Evolutionary conservation across 306 rosid species (phyloP), one percentile per base, ranked within the genome.

Genomic region (Argentina anserina): DNA sequence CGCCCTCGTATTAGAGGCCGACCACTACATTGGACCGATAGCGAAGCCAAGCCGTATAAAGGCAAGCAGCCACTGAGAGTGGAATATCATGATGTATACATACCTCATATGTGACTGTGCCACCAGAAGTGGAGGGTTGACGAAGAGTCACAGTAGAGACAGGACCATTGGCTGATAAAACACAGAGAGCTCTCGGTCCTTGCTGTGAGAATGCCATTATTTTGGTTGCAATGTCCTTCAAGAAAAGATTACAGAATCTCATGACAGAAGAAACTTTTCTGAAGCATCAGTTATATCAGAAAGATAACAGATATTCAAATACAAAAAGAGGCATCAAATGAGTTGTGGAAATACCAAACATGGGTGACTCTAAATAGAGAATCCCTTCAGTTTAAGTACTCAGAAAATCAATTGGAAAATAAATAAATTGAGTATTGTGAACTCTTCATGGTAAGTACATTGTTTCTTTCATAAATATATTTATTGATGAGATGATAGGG

Each of bases 161-260:
- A 42, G 90, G 89, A 46, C 99, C 99, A 70, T 69, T 90, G 71
- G 97, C 99, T 56, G 99, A 87, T 88, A 95, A 79, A 77, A 95
- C 40, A 71, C 96, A 92, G 72, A 95, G 67, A 34, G 92, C 92
- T 81, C 97, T 83, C 20, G 93, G 93, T 39, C 96, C 92, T 79
- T 88, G 96, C 83, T 95, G 97, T n/a, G 97, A 87, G 82, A 92
- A 95, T 20, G 97, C 75, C 97, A 88, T 81, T 64, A 95, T 88
- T 79, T 88, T 95, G 43, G 93, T 81, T 50, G 88, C 97, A 61
- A 95, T 76, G 74, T 95, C 99, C 99, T 95, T 70, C 68, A 84
- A 31, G 13, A 43, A 78, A 77, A 56, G 65, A 65, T 9, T 15
- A 69, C 46, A 31, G 71, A 25, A 36, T 53, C 69, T 81, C 36